Evolutionary conservation across 805 yeast species (phyloP).

Genomic region (Barnettozyma populi): DNA sequence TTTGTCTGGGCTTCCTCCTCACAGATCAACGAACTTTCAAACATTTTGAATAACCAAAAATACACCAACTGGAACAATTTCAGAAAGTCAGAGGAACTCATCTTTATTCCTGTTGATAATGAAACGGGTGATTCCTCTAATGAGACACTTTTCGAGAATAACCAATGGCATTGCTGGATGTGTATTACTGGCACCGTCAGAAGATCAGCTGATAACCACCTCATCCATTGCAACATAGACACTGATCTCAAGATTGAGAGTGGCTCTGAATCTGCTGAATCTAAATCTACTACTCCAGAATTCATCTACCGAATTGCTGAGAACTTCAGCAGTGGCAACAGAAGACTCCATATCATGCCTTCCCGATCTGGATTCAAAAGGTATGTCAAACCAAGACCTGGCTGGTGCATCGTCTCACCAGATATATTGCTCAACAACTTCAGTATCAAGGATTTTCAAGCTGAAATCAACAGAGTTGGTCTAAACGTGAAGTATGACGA

Average conservation of each 20-base stretch:
- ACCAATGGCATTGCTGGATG: conserved; percentile 98
- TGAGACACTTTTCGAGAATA: conserved; percentile 50
- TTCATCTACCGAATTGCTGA: conserved; percentile 79
- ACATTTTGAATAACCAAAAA: conserved; percentile 44
- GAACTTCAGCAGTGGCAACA: conserved; percentile 76
- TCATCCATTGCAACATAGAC: conserved; percentile 88
- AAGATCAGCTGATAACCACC: conserved; percentile 73
- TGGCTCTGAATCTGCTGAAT: conserved; percentile 16
- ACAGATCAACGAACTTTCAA: conserved; percentile 58
- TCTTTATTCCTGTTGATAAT: conserved; percentile 63
- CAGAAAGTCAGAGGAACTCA: conserved; percentile 85
- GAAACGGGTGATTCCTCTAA: conserved; percentile 40
- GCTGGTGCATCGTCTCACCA: conserved; percentile 90
- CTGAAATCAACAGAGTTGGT: conserved; percentile 40
- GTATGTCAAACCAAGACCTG: conserved; percentile 65
- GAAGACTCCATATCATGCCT: conserved; percentile 83
- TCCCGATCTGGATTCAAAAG: conserved; percentile 58
- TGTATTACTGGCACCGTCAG: conserved; percentile 93
- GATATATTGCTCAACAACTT: conserved; percentile 76
- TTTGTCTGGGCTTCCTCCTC: conserved; percentile 85
- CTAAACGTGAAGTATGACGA: conserved; percentile 57
- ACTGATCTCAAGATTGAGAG: conserved; percentile 79
- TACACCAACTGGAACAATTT: conserved; percentile 55
- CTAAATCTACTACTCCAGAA: conserved; percentile 56
- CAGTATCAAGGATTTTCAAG: conserved; percentile 38